Percentiles rank a stretch among this genome's conserved stretches.
Conservation (phyloP, 139 green algal species). For the Tetraselmis striata region DNA sequence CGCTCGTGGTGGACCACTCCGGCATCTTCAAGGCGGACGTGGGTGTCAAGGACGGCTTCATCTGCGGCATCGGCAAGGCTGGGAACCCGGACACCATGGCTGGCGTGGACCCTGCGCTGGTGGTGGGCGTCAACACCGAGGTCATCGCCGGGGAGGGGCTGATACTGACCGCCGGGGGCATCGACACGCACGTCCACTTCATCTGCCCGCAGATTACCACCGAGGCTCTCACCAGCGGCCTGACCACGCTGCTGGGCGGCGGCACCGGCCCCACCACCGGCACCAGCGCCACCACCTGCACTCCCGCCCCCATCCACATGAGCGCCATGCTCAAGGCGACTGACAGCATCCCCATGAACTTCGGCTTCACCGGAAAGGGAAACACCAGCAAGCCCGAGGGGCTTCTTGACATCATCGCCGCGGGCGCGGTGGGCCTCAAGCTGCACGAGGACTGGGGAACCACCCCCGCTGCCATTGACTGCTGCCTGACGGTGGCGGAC, state of each 20-base stretch:
- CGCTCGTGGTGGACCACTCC: slow-evolving; percentile 38
- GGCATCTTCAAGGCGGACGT: slow-evolving; percentile 31
- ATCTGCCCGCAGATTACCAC: slow-evolving; percentile 30
- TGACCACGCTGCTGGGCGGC: slow-evolving; percentile 24
- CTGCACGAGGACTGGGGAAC: slow-evolving; percentile 48
- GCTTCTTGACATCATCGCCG: slow-evolving; percentile 32
- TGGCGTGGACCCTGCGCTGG: slow-evolving; percentile 30
- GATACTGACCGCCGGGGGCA: slow-evolving; percentile 37
- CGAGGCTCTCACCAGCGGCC: neutral
- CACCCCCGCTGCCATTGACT: slow-evolving; percentile 44
- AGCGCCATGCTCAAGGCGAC: slow-evolving; percentile 41
- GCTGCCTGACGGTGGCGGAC: slow-evolving; percentile 34
- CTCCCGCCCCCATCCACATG: slow-evolving; percentile 27
- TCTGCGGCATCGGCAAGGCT: slow-evolving; percentile 38
- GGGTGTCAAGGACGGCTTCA: slow-evolving; percentile 7
- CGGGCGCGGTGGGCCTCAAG: slow-evolving; percentile 38
- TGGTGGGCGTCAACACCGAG: slow-evolving; percentile 44
- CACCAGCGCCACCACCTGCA: slow-evolving; percentile 41
- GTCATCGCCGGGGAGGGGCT: slow-evolving; percentile 35
- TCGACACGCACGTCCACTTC: slow-evolving; percentile 46
- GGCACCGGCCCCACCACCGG: slow-evolving; percentile 38
- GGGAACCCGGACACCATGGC: slow-evolving; percentile 46
- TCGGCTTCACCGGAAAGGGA: slow-evolving; percentile 44
- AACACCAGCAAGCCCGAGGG: slow-evolving; percentile 36
- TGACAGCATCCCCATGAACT: slow-evolving; percentile 37